Conservation (phyloP, 169 alveolate species). For the Plasmodium gallinaceum region DNA sequence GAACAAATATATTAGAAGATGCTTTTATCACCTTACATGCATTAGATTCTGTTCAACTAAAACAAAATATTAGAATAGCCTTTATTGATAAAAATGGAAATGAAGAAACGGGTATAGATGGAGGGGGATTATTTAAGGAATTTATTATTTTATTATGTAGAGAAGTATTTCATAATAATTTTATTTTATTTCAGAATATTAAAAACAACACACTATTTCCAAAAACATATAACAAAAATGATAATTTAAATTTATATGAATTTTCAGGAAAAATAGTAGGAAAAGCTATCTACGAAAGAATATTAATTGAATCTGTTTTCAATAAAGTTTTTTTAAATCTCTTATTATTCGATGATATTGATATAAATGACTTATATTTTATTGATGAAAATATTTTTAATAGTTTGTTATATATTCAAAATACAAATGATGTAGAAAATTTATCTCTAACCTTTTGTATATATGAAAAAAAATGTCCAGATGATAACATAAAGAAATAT, state of each 20-base stretch:
- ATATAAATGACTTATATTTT: conserved; percentile 87
- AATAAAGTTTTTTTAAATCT: conserved; percentile 90
- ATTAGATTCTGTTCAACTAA: conserved; percentile 78
- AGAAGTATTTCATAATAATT: conserved; percentile 90
- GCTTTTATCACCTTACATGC: conserved; percentile 79
- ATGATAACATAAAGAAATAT: conserved; percentile 15
- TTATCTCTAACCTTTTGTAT: conserved; percentile 83
- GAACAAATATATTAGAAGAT: conserved; percentile 87
- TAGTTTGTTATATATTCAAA: conserved; percentile 79
- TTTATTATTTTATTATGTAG: conserved; percentile 92
- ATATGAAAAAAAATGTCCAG: conserved; percentile 60
- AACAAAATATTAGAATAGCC: conserved; percentile 86
- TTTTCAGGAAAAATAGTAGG: conserved; percentile 92
- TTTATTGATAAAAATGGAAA: conserved; percentile 92
- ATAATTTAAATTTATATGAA: conserved; percentile 80
- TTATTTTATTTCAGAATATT: conserved; percentile 87
- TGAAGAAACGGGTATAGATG: conserved; percentile 96
- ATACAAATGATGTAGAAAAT: conserved; percentile 79
- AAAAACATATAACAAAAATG: conserved; percentile 78
- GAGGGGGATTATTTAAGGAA: conserved; percentile 98
- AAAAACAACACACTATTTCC: conserved; percentile 82
- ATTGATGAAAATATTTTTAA: conserved; percentile 76
- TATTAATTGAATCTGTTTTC: conserved; percentile 92
- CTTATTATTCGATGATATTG: conserved; percentile 88
- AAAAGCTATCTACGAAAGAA: conserved; percentile 94